A percentile compares a stretch with the other conserved stretches of the same genome.
Evolutionary conservation across 2,329 filamentous ascomycete species (phyloP).

Genomic region (Aspergillus ochraceoroseus): DNA sequence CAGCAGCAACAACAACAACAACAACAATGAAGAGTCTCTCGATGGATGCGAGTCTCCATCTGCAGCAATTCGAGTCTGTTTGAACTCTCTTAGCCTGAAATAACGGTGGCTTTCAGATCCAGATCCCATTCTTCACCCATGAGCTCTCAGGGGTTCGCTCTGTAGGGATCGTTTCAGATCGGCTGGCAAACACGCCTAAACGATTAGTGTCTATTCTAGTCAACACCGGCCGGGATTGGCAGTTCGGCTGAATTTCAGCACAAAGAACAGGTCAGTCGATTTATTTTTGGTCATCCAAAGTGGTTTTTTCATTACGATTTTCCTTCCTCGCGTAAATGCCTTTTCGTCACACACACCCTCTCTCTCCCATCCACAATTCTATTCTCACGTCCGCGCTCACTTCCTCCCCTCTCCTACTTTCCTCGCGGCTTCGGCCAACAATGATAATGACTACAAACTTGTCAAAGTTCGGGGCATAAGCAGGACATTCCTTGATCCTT

Average conservation of each 20-base stretch:
- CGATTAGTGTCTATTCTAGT: conserved; percentile 16
- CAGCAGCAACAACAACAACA: conserved; percentile 3
- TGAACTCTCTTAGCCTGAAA: neutral
- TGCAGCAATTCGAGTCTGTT: neutral
- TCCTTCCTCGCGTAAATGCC: conserved; percentile 11
- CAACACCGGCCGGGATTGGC: conserved; percentile 11
- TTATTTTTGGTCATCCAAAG: conserved; percentile 5
- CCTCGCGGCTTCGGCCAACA: neutral
- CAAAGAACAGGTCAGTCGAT: conserved; percentile 14
- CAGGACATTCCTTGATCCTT: neutral
- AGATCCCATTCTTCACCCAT: conserved; percentile 4
- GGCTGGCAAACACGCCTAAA: conserved; percentile 14
- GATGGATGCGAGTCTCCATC: conserved; percentile 5
- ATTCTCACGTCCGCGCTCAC: conserved; percentile 3
- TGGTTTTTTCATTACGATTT: conserved; percentile 7
- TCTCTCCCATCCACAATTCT: conserved; percentile 2
- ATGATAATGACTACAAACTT: conserved; percentile 3
- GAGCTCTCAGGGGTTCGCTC: conserved; percentile 11
- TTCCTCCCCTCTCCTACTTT: neutral
- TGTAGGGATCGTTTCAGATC: conserved; percentile 15
- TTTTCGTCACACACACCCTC: conserved; percentile 5
- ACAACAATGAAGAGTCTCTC: conserved; percentile 5
- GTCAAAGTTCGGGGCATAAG: conserved; percentile 3
- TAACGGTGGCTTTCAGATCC: neutral
- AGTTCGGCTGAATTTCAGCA: conserved; percentile 21